phyloP scores from a whole-genome alignment of 164 flowering plant species.

The Nymphaea thermarum region DNA sequence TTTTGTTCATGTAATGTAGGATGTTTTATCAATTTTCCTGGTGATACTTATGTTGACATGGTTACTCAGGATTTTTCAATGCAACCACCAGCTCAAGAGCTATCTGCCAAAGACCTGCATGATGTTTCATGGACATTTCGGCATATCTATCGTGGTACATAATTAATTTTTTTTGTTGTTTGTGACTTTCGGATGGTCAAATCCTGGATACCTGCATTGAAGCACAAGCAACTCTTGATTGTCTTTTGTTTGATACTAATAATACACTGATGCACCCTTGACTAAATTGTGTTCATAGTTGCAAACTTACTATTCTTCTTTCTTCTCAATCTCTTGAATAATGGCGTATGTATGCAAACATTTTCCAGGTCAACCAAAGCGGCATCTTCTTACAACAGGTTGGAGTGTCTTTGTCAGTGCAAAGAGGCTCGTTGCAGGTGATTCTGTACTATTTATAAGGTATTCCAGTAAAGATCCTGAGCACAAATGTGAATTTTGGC shows the following conservation, averaged over 20 bases:
- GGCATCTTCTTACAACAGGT: constrained; percentile 90
- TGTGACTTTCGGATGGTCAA: no score
- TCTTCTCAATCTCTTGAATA: background rate
- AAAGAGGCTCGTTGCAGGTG: constrained; percentile 86
- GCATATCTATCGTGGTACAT: constrained; percentile 88
- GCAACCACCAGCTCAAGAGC: constrained; percentile 96
- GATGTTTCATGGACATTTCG: constrained; percentile 80
- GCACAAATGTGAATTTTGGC: background rate
- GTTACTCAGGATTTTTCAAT: constrained; percentile 61
- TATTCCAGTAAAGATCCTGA: constrained; percentile 9
- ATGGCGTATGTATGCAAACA: background rate
- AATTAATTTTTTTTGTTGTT: background rate
- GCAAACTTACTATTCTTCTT: background rate
- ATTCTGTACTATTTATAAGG: constrained; percentile 91
- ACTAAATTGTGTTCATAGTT: no score
- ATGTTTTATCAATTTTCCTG: background rate
- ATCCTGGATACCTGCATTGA: no score
- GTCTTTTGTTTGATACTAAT: no score
- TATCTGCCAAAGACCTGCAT: constrained; percentile 80
- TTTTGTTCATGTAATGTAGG: background rate
- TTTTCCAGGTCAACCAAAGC: constrained; percentile 77
- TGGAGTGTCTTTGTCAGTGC: constrained; percentile 98
- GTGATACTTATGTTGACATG: background rate
- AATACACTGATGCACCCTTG: no score
- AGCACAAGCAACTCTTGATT: no score